phyloP scores from a whole-genome alignment of 345 rosid genomes.

The Conringia planisiliqua region DNA sequence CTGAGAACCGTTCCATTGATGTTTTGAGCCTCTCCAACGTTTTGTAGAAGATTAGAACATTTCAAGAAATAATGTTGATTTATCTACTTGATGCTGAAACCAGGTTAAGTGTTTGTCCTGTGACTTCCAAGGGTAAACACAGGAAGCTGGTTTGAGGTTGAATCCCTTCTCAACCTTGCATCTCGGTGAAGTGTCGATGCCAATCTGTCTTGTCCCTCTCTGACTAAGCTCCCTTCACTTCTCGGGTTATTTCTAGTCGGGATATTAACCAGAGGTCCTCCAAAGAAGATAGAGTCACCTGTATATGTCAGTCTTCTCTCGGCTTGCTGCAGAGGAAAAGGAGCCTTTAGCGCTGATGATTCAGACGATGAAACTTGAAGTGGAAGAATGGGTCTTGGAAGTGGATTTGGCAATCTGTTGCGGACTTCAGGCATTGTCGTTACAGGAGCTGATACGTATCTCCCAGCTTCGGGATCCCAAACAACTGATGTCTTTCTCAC shows the following conservation, averaged over 20 bases:
- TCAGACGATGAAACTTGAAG: slow-evolving; percentile 53
- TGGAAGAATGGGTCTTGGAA: slow-evolving; percentile 37
- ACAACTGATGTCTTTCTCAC: slow-evolving; percentile 79
- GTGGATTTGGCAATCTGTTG: slow-evolving; percentile 39
- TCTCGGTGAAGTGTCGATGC: slow-evolving; percentile 55
- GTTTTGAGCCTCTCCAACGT: too few relatives aligned
- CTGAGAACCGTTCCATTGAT: too few relatives aligned
- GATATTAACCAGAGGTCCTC: slow-evolving; percentile 74
- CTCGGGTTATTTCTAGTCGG: slow-evolving; percentile 49
- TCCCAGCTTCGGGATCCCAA: slow-evolving; percentile 95
- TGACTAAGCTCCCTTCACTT: slow-evolving; percentile 43
- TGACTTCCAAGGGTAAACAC: too few relatives aligned
- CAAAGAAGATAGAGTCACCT: slow-evolving; percentile 86
- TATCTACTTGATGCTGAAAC: too few relatives aligned
- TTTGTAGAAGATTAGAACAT: too few relatives aligned
- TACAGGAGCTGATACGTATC: slow-evolving; percentile 76
- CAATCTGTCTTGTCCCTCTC: slow-evolving; percentile 58
- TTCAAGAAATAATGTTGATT: too few relatives aligned
- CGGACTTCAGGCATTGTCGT: slow-evolving; percentile 60
- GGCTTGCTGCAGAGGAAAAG: slow-evolving; percentile 45
- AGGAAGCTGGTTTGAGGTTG: too few relatives aligned
- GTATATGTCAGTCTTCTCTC: slow-evolving; percentile 68
- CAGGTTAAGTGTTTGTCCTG: too few relatives aligned
- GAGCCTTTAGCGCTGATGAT: slow-evolving; percentile 36
- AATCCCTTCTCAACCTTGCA: slow-evolving; percentile 74